Evolutionary conservation across 202 grass and related monocot genomes (phyloP).

Genomic region (Schoenoplectus triqueter): DNA sequence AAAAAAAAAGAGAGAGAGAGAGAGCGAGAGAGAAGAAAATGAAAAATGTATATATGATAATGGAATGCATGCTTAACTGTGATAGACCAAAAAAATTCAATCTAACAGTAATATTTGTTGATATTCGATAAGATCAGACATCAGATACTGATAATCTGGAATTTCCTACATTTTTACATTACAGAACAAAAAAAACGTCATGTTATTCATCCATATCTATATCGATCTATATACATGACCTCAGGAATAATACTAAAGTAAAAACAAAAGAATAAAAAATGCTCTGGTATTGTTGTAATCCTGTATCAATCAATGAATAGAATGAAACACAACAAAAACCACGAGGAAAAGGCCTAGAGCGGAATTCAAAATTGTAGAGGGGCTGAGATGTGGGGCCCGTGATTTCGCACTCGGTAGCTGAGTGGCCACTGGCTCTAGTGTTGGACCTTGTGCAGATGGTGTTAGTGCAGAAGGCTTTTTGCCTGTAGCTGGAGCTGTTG

Average conservation of each 20-base stretch:
- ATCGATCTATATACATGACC: conserved; percentile 30
- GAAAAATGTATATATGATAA: too few relatives aligned
- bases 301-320: conserved; percentile 31
- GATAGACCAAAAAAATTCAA: too few relatives aligned
- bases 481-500: background rate
- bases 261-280: conserved; percentile 24
- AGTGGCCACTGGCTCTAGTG: background rate
- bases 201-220: background rate
- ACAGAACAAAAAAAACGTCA: background rate
- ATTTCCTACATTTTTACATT: background rate
- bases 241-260: background rate
- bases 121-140: background rate
- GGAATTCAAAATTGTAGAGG: conserved; percentile 21
- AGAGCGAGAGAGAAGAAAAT: too few relatives aligned
- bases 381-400: conserved; percentile 17
- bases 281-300: background rate
- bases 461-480: conserved; percentile 12
- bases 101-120: background rate
- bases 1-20: too few relatives aligned
- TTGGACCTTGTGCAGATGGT: background rate
- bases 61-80: too few relatives aligned
- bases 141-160: background rate
- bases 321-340: conserved; percentile 24
- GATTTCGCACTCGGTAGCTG: conserved; percentile 8
- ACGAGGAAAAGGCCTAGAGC: background rate